Percentiles rank a stretch among this genome's conserved stretches.
Conservation (phyloP, 1,284 basidiomycete species). For the Cutaneotrichosporon daszewskae region DNA sequence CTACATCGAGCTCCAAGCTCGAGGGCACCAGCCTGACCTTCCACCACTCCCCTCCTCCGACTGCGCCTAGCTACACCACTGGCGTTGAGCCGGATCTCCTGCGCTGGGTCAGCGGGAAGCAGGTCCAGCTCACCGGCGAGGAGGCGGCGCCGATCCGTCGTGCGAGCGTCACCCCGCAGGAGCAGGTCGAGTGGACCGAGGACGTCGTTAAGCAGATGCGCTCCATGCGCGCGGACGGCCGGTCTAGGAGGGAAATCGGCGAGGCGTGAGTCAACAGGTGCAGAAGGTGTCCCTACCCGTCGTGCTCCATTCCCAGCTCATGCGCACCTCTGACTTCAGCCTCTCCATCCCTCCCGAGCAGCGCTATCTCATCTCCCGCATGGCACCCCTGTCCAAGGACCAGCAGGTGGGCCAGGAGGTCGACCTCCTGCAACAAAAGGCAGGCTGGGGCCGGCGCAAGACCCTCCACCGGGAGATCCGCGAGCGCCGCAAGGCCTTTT, state of each 20-base stretch:
- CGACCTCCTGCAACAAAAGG: constrained; percentile 21
- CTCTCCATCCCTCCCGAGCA: constrained; percentile 25
- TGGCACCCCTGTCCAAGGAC: constrained; percentile 27
- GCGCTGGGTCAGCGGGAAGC: constrained; percentile 32
- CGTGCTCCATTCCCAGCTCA: no score
- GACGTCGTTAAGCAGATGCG: constrained; percentile 27
- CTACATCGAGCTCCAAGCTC: constrained; percentile 13
- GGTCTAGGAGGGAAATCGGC: constrained; percentile 29
- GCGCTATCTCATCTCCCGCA: constrained; percentile 28
- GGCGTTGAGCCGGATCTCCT: constrained; percentile 35
- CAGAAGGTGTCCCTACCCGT: no score
- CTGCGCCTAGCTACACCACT: constrained; percentile 37
- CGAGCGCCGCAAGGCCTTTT: constrained; percentile 38
- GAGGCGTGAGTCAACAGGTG: constrained; percentile 30
- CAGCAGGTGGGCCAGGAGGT: constrained; percentile 15
- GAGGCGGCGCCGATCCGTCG: constrained; percentile 22
- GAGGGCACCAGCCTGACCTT: constrained; percentile 27
- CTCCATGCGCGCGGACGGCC: constrained; percentile 25
- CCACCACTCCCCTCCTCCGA: constrained; percentile 41
- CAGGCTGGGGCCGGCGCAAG: constrained; percentile 37
- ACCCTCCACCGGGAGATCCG: constrained; percentile 29
- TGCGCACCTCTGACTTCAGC: constrained; percentile 15
- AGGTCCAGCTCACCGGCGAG: constrained; percentile 28
- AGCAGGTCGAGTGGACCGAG: constrained; percentile 17
- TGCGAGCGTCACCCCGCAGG: not conserved